Evolutionary conservation across 2,329 filamentous ascomycete species (phyloP).

Genomic region (Nigrospora oryzae): DNA sequence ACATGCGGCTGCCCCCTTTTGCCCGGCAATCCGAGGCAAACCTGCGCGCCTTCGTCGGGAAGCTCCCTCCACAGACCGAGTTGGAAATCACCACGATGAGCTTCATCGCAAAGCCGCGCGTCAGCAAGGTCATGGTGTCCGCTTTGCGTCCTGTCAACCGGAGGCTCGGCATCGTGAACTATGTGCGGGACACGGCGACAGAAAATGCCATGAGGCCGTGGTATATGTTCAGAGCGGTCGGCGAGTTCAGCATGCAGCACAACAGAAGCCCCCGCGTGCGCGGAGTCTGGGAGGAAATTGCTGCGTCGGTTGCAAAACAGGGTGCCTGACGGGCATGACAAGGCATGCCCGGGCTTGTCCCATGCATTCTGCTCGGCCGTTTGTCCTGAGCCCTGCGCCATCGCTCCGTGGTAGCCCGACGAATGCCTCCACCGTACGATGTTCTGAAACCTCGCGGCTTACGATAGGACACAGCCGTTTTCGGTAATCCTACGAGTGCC

Average conservation of each 20-base stretch:
- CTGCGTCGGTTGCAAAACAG: constrained; percentile 13
- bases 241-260: constrained; percentile 23
- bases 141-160: constrained; percentile 22
- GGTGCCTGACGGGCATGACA: neutral
- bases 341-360: no score
- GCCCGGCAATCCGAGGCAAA: constrained; percentile 52
- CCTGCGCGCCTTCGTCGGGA: constrained; percentile 42
- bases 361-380: no score
- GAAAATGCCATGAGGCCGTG: constrained; percentile 21
- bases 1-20: constrained; percentile 57
- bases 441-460: no score
- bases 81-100: constrained; percentile 49
- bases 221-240: constrained; percentile 27
- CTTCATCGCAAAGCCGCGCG: constrained; percentile 43
- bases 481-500: no score
- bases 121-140: constrained; percentile 20
- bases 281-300: constrained; percentile 27
- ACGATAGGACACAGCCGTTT: no score
- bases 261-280: constrained; percentile 16
- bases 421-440: no score
- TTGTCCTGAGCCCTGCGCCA: no score
- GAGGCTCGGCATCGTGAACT: constrained; percentile 29
- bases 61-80: constrained; percentile 32
- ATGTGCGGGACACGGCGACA: constrained; percentile 18
- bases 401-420: no score